Evolutionary conservation across 2,329 filamentous ascomycete species (phyloP), one percentile per base, ranked within the genome.

Genomic region (Trichoderma gracile): DNA sequence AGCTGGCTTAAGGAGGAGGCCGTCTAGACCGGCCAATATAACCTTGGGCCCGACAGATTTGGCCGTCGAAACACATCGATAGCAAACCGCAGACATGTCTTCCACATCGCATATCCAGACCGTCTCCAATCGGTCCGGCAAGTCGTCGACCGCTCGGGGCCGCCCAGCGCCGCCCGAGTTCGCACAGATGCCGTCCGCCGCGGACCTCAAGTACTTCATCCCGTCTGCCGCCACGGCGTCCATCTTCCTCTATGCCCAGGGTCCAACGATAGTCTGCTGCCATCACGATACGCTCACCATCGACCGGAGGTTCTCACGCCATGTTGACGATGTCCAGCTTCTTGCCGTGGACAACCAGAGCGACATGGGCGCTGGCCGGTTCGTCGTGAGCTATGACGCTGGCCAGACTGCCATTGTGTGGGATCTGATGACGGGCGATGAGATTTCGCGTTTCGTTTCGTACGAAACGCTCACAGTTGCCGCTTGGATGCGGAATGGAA

Each of bases 401-500:
- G 89, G 92, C 43, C 91, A 94, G 76, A 97, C 92, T 1, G 92
- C 93, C 4, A 97, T 98, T 73, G 92, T 98, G 8, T 99, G 95
- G 95, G 94, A 99, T 78, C 83, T 97, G 66, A 87, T 96, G 79
- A 96, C 92, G 0, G 95, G 95, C 55, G 88, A 93, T 66, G 93
- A 97, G 77, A 85, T 97, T 65, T 89, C 94, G 45, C 86, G 93
- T n/a, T 98, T 98, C 79, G 89, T 89, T 25, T 95, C 93, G 0
- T 97, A 96, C 73, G 92, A 96, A 73, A 86, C 91, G 69, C 84
- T 98, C 68, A 89, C 88, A 23, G 89, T 92, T 33, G 94, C 93
- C 43, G 84, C 91, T 14, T 99, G 95, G 92, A 97, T 99, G 93
- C 86, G 89, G 50, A 97, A 97, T 78, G 95, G 95, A 62, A 96